Evolutionary conservation across 2,329 filamentous ascomycete species (phyloP).

Genomic region (Apiospora koreana): DNA sequence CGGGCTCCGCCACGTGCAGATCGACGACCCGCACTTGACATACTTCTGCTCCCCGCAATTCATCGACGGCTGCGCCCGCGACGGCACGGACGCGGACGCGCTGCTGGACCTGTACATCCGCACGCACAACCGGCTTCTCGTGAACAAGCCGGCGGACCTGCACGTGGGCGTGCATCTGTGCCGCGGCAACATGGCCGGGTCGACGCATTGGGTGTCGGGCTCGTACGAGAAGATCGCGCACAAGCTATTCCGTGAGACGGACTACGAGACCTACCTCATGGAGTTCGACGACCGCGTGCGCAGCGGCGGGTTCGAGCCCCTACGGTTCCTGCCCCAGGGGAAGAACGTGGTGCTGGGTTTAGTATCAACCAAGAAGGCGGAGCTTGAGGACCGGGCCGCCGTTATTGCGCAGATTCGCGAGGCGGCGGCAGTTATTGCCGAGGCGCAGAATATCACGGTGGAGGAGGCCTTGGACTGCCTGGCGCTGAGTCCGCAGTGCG

Average conservation of each 20-base stretch:
- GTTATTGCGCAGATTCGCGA: slow-evolving; percentile 44
- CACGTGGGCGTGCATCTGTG: slow-evolving; percentile 67
- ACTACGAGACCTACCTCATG: slow-evolving; percentile 53
- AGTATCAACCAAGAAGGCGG: slow-evolving; percentile 49
- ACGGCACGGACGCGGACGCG: slow-evolving; percentile 51
- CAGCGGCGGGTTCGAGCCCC: slow-evolving; percentile 50
- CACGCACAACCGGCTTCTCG: slow-evolving; percentile 61
- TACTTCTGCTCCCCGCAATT: slow-evolving; percentile 61
- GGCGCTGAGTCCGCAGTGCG: slow-evolving; percentile 59
- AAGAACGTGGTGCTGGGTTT: slow-evolving; percentile 55
- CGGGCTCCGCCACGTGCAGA: slow-evolving; percentile 54
- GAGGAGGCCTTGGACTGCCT: slow-evolving; percentile 57
- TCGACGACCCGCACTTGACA: slow-evolving; percentile 56
- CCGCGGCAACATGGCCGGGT: slow-evolving; percentile 47
- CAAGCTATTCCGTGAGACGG: slow-evolving; percentile 49
- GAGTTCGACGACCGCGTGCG: slow-evolving; percentile 52
- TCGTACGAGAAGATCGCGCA: slow-evolving; percentile 52
- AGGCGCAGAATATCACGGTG: slow-evolving; percentile 52
- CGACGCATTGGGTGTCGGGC: slow-evolving; percentile 51
- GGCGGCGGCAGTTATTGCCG: slow-evolving; percentile 57
- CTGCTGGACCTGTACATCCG: slow-evolving; percentile 62
- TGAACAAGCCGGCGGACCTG: slow-evolving; percentile 54
- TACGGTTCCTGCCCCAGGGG: slow-evolving; percentile 46
- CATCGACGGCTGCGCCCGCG: slow-evolving; percentile 56
- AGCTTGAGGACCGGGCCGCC: slow-evolving; percentile 45